These are phyloP conservation scores for Starmera dryadoides DNA, from an alignment of 805 yeast species.

Conservation along the genomic window DNA sequence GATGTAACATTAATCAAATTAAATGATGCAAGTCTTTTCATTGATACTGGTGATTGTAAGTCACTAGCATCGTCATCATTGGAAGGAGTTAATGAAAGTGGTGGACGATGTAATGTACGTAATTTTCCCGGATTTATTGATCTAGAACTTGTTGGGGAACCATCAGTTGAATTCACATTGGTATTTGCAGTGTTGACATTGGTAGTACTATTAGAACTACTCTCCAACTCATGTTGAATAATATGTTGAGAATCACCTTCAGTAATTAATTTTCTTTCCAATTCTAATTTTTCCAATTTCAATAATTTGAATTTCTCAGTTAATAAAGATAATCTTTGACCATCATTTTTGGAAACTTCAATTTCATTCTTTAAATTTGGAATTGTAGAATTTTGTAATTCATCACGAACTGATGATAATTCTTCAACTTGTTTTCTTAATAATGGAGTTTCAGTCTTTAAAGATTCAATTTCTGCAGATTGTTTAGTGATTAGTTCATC, in stretches of 20 bases:
- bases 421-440: constrained; percentile 33
- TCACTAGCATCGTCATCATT: not conserved
- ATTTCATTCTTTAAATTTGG: constrained; percentile 40
- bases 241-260: not conserved
- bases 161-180: not conserved
- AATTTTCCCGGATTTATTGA: no score
- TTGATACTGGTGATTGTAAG: not conserved
- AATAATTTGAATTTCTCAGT: constrained; percentile 21
- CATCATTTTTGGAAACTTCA: constrained; percentile 23
- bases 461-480: constrained; percentile 36
- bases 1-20: constrained; percentile 8
- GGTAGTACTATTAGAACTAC: not conserved
- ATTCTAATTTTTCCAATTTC: constrained; percentile 22
- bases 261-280: constrained; percentile 28
- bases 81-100: constrained; percentile 1
- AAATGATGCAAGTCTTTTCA: constrained; percentile 7
- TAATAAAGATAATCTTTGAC: constrained; percentile 14
- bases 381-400: constrained; percentile 33
- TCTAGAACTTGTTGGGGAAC: not conserved
- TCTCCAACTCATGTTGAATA: no score
- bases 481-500: constrained; percentile 41
- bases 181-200: not conserved
- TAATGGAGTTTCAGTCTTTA: constrained; percentile 27
- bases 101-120: no score
- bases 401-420: constrained; percentile 32